Percentiles rank a stretch among this genome's conserved stretches.
Evolutionary conservation across 2,329 filamentous ascomycete species (phyloP).

Genomic region (Paraconiothyrium sp.): DNA sequence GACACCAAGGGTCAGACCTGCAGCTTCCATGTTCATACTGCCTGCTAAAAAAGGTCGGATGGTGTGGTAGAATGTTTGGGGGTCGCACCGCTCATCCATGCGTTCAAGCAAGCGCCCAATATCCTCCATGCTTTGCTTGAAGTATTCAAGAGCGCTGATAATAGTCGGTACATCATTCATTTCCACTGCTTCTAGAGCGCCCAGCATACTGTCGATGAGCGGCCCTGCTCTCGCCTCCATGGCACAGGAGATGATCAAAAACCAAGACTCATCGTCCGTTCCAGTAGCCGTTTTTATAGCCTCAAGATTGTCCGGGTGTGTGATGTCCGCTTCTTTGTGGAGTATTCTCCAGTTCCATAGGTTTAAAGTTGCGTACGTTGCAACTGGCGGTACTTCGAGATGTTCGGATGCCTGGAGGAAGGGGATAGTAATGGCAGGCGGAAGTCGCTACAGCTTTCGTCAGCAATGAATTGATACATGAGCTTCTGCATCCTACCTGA

Average conservation of each 20-base stretch:
- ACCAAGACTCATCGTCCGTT: constrained; percentile 51
- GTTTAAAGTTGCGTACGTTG: constrained; percentile 47
- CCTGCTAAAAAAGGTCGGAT: constrained; percentile 63
- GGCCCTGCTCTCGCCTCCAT: constrained; percentile 62
- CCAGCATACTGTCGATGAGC: constrained; percentile 57
- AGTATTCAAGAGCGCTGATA: constrained; percentile 50
- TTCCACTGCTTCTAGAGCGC: constrained; percentile 57
- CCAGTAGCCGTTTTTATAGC: constrained; percentile 45
- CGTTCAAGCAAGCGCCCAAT: constrained; percentile 54
- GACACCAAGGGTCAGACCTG: constrained; percentile 61
- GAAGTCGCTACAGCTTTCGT: constrained; percentile 34
- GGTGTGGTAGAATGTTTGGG: constrained; percentile 61
- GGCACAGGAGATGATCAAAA: constrained; percentile 62
- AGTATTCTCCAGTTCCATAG: constrained; percentile 47
- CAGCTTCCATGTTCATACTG: constrained; percentile 63
- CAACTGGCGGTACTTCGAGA: constrained; percentile 45
- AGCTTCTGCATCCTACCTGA: constrained; percentile 63
- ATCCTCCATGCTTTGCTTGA: constrained; percentile 55
- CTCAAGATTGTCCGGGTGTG: constrained; percentile 40
- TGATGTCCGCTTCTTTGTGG: constrained; percentile 31
- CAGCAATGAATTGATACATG: constrained; percentile 13
- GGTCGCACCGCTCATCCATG: constrained; percentile 62
- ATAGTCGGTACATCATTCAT: constrained; percentile 50
- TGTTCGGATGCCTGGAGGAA: constrained; percentile 40
- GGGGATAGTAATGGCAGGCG: constrained; percentile 41